Evolutionary conservation across 106 monocot species (phyloP), one percentile per base, ranked within the genome.

Genomic region (Allium fistulosum): DNA sequence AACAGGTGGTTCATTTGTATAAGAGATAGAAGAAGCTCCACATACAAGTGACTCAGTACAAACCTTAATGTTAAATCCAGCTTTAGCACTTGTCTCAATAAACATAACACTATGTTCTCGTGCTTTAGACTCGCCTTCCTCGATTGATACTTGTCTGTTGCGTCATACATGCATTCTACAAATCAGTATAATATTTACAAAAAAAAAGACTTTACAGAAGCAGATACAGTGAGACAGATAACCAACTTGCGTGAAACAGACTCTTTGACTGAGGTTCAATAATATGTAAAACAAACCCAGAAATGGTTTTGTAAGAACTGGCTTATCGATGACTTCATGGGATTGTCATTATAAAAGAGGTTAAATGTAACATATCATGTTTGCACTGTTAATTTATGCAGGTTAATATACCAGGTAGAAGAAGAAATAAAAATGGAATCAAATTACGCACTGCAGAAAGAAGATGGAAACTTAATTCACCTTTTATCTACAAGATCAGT

Each of bases 31-130:
- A 62, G 9, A 45, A 22, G 27, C 11, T 62, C 46, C 10, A 14
- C 45, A 62, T 62, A 45, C 45, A 62, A 22, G 14, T 22, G 46
- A 11, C 9, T 55, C 3, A 12, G 53, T 51, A 75, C 64, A 61
- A 17, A 74, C 82, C 82, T 82, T 82, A 1, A 82, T 75, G 56
- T 82, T 82, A 67, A 82, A 78, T 7, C 82, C 82, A 50, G 82
- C 82, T 78, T 82, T 82, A 17, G 82, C 82, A 68, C 82, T 82
- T 53, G 82, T 82, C 62, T 82, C 82, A n/a, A 82, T 75, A 12
- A 78, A 82, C 82, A 82, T 82, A 14, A 82, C 74, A 14, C 78
- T 74, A 49, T 78, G 61, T 11, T 82, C 82, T n/a, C 49, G 77
- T 9, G 82, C 74, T 69, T 82, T 82, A 45, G 74, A 70, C 17